Percentiles rank a stretch among this genome's conserved stretches.
These are phyloP conservation scores for Penicillium robsamsonii DNA, from an alignment of 495 filamentous ascomycete species.

Conservation along the genomic window DNA sequence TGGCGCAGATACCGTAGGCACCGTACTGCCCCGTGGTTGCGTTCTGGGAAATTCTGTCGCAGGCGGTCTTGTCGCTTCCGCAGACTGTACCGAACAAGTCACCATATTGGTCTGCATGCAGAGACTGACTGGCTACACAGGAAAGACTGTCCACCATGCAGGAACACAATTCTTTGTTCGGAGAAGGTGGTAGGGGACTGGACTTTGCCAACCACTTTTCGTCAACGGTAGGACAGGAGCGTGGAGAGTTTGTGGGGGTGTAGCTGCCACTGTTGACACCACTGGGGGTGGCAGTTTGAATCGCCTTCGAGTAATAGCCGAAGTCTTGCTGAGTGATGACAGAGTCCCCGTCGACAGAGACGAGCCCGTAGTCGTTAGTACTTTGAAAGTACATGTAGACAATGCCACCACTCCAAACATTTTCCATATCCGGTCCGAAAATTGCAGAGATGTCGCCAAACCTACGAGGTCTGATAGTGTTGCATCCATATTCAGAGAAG, in stretches of 20 bases:
- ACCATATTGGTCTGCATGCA: slow-evolving; percentile 54
- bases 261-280: slow-evolving; percentile 61
- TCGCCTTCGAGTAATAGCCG: slow-evolving; percentile 63
- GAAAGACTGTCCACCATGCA: slow-evolving; percentile 74
- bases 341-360: slow-evolving; percentile 52
- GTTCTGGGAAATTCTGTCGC: slow-evolving; percentile 71
- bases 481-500: slow-evolving; percentile 98
- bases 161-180: slow-evolving; percentile 69
- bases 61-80: slow-evolving; percentile 50
- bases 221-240: slow-evolving; percentile 64
- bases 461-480: slow-evolving; percentile 66
- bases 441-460: slow-evolving; percentile 81
- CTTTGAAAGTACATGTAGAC: slow-evolving; percentile 96
- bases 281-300: slow-evolving; percentile 63
- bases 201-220: slow-evolving; percentile 64
- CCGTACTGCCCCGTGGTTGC: slow-evolving; percentile 72
- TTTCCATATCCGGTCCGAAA: slow-evolving; percentile 76
- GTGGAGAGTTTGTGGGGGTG: slow-evolving; percentile 68
- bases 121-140: slow-evolving; percentile 58
- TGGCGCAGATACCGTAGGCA: slow-evolving; percentile 79
- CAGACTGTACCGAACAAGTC: slow-evolving; percentile 76
- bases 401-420: slow-evolving; percentile 86
- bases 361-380: slow-evolving; percentile 81
- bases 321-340: slow-evolving; percentile 68
- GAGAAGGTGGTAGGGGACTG: slow-evolving; percentile 70